Evolutionary conservation across 1,284 basidiomycete genomes (phyloP).

Genomic region (Volvariella volvacea): DNA sequence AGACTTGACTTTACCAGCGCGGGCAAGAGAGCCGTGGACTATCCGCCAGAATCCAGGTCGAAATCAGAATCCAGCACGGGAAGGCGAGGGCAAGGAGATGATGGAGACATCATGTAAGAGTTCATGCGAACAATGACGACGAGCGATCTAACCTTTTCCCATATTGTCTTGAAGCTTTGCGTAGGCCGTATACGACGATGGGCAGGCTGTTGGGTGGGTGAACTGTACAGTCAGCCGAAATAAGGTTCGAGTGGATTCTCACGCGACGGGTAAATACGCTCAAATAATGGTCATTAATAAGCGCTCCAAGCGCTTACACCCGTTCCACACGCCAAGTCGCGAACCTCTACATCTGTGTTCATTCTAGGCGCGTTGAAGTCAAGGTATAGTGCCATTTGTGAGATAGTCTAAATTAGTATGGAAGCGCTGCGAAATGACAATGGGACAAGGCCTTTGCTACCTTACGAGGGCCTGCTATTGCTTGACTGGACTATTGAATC

Average conservation of each 20-base stretch:
- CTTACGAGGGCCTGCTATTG: too few relatives aligned
- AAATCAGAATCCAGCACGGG: conserved; percentile 5
- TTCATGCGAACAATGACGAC: conserved; percentile 2
- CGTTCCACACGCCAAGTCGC: too few relatives aligned
- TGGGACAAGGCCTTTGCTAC: too few relatives aligned
- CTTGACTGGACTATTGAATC: too few relatives aligned
- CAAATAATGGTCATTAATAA: too few relatives aligned
- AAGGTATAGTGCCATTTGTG: too few relatives aligned
- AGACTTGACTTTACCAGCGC: conserved; percentile 99
- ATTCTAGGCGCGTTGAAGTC: too few relatives aligned
- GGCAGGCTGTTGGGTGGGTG: conserved; percentile 3
- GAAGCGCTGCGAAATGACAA: too few relatives aligned
- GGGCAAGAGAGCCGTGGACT: conserved; percentile 99
- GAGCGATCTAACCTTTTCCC: conserved; percentile 51
- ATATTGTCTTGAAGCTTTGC: conserved; percentile 40
- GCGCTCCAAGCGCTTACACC: too few relatives aligned
- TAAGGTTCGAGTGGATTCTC: not conserved
- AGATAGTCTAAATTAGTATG: too few relatives aligned
- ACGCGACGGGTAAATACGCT: not conserved
- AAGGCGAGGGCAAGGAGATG: not conserved
- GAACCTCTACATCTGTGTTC: too few relatives aligned
- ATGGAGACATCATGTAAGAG: conserved; percentile 10
- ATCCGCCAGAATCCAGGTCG: conserved; percentile 8
- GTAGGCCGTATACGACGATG: conserved; percentile 14
- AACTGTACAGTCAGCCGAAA: not conserved